Evolutionary conservation across 345 rosid species (phyloP), one percentile per base, ranked within the genome.

Genomic region (Brassica carinata): DNA sequence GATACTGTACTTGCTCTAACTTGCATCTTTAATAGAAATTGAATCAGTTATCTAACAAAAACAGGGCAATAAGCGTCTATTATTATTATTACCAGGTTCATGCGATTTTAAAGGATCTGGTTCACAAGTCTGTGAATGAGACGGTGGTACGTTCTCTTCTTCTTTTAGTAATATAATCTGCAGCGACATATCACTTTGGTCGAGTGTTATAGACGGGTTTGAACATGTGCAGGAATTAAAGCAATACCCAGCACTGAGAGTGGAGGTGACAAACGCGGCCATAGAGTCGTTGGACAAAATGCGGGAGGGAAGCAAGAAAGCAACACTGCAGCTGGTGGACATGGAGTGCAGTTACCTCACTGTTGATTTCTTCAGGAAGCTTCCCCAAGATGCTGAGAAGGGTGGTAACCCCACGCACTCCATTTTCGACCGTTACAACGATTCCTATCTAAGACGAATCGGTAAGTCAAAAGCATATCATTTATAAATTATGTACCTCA

Each of bases 341-440:
- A 96, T 96, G 99, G 99, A 96, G 80, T 83, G 89, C 75, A 85
- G 97, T 80, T 96, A 96, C 87, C 86, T 94, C 69, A 96, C 98
- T 11, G 97, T 96, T 71, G 98, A 96, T 80, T 96, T 90, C 87
- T 96, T 96, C 86, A 87, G 99, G 82, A 96, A 90, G 84, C 97
- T 96, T 84, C 99, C 99, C 59, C 98, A 92, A 84, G 99, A 96
- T 87, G 89, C 85, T 18, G 99, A 96, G 78, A 96, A 91, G 89
- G 99, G 99, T 57, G 98, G 98, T 81, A 94, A 94, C 85, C 97
- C 98, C 13, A 90, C 98, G 3, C 97, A 91, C 69, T 96, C 99
- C 23, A 89, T 96, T 75, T 96, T 94, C 38, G 99, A 96, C 80
- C 87, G 99, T 83, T 96, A 96, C 84, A 94, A 92, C 7, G 99